Conservation (phyloP, 208 protist species). For the Trypanosoma rangeli region DNA sequence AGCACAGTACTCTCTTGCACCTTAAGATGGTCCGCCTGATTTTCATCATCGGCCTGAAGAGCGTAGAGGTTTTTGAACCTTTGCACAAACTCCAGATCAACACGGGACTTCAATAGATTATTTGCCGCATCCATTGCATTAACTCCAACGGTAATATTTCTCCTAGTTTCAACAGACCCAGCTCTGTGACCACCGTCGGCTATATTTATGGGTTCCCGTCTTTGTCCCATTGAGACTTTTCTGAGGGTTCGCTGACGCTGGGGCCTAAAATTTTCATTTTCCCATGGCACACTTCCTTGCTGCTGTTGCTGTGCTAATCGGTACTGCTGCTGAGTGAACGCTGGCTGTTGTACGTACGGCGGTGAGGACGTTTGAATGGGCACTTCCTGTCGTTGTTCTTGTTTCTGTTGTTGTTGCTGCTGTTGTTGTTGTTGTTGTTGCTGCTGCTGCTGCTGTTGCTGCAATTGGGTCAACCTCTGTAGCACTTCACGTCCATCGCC, state of each 20-base stretch:
- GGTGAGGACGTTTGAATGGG: too few relatives aligned
- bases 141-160: background rate
- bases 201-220: background rate
- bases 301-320: background rate
- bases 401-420: slow-evolving; percentile 27
- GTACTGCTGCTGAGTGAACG: background rate
- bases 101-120: background rate
- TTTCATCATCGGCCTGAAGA: slow-evolving; percentile 43
- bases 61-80: slow-evolving; percentile 64
- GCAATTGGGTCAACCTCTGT: slow-evolving; percentile 12
- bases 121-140: background rate
- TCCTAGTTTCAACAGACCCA: background rate
- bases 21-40: slow-evolving; percentile 35
- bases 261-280: background rate
- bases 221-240: background rate
- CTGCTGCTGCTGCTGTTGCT: slow-evolving; percentile 28
- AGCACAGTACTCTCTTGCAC: slow-evolving; percentile 30
- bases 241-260: background rate
- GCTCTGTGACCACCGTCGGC: background rate
- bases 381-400: slow-evolving; percentile 4
- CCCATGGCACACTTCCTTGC: background rate
- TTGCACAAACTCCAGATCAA: slow-evolving; percentile 25
- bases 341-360: background rate
- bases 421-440: slow-evolving; percentile 25
- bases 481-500: background rate